Percentiles rank a stretch among this genome's conserved stretches.
These are phyloP conservation scores for Syncephalastrum contaminatum DNA, from an alignment of 371 early-diverging fungal genomes.

Conservation along the genomic window DNA sequence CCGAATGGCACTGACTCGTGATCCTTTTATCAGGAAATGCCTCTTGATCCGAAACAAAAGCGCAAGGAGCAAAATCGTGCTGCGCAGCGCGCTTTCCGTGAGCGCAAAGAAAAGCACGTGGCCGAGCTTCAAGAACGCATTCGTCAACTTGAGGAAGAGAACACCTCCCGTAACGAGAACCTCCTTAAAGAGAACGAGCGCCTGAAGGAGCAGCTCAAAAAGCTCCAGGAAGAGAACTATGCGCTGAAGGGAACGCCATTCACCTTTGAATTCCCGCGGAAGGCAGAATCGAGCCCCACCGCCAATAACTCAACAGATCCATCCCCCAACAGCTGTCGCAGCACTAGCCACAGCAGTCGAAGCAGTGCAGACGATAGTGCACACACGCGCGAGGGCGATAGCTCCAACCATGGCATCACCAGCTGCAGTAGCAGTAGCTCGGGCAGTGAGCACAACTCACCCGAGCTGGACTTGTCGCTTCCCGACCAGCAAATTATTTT, in stretches of 20 bases:
- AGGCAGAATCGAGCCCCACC: no score
- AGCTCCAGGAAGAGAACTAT: slow-evolving; percentile 42
- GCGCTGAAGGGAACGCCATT: slow-evolving; percentile 42
- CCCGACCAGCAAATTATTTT: neutral
- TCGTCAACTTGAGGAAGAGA: slow-evolving; percentile 55
- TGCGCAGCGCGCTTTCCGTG: slow-evolving; percentile 77
- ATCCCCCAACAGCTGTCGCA: neutral
- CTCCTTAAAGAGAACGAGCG: slow-evolving; percentile 34
- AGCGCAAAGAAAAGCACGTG: slow-evolving; percentile 71
- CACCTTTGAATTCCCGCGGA: slow-evolving; percentile 41
- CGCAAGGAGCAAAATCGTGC: slow-evolving; percentile 79
- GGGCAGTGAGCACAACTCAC: slow-evolving; percentile 7
- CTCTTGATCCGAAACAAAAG: slow-evolving; percentile 52
- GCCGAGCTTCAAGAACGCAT: slow-evolving; percentile 65
- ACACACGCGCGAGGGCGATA: neutral
- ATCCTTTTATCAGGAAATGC: slow-evolving; percentile 1
- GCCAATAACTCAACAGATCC: no score
- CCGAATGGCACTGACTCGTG: neutral
- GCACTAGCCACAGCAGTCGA: neutral
- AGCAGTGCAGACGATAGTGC: neutral
- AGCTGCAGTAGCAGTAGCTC: slow-evolving; percentile 5
- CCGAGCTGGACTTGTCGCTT: neutral
- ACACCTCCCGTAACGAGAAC: slow-evolving; percentile 8
- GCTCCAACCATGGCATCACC: neutral
- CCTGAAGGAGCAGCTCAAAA: slow-evolving; percentile 28